phyloP scores from a whole-genome alignment of 2,329 filamentous ascomycete species.

The Dothiorella sarmentorum region DNA sequence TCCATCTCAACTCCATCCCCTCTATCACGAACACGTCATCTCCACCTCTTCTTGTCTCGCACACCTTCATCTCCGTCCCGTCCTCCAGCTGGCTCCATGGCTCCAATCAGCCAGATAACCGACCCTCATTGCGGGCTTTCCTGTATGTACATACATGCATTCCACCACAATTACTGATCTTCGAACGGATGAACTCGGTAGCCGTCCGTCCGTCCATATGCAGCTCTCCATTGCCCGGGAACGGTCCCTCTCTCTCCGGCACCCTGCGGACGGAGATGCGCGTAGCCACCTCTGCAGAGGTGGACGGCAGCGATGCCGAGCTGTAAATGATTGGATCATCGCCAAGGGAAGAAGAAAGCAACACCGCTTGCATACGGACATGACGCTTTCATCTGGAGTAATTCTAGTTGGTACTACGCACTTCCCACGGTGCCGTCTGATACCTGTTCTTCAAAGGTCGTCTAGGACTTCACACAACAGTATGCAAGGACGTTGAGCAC shows the following conservation, averaged over 20 bases:
- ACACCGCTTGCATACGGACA: too few species aligned
- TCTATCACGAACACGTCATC: not conserved
- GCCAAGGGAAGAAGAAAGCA: too few species aligned
- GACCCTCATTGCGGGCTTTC: not conserved
- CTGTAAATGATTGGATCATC: too few species aligned
- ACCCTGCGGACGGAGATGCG: not conserved
- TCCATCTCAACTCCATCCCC: not conserved
- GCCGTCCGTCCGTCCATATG: not conserved
- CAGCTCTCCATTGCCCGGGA: not conserved
- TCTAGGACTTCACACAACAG: not conserved
- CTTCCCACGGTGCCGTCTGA: too few species aligned
- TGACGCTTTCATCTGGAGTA: too few species aligned
- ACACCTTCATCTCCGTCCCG: not conserved
- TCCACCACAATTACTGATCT: not conserved
- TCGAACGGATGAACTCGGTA: too few species aligned
- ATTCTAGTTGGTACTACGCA: too few species aligned
- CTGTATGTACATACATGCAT: not conserved
- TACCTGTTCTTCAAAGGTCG: too few species aligned
- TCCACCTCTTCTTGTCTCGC: not conserved
- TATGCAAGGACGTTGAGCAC: not conserved
- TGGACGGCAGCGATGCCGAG: too few species aligned
- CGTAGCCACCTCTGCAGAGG: too few species aligned
- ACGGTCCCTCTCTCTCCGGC: not conserved
- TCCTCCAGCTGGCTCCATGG: not conserved
- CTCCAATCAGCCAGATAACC: not conserved